Evolutionary conservation across 2,329 filamentous ascomycete species (phyloP), one percentile per base, ranked within the genome.

Genomic region (Zalaria obscura): DNA sequence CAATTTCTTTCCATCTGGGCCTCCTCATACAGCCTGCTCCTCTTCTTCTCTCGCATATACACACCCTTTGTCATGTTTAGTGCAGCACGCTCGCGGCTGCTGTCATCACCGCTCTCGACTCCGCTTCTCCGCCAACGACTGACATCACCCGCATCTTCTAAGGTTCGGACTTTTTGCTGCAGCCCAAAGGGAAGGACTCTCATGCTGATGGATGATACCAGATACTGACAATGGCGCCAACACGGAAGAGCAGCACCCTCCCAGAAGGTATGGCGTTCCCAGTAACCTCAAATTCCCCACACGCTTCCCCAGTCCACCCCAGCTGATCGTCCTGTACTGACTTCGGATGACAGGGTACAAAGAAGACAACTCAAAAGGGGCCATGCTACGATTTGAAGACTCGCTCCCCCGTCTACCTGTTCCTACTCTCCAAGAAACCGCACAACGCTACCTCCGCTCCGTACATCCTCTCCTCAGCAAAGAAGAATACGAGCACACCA

Each of bases 301-400:
- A 18, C 18, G 18, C 27, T 29, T 11, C 34, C 29, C 10, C 25
- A 5, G 18, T 25, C 26, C 9, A 11, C 11, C 34, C 18, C 18
- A 18, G 18, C 18, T 18, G 18, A 18, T 18, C 18, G 18, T 48
- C 25, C 42, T 41, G 25, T 35, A 39, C 26, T 41, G 44, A 27
- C 8, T 10, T 29, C 8, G 18, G 10, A 35, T 34, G 25, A 34
- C 54, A 84, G 83, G 80, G 53, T 89, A 91, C 66, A 76, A 72
- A 55, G 85, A 91, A 65, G 83, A 91, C 62, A 71, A 72, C 54
- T 78, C 77, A 54, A 88, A 86, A 60, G 83, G 83, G 41, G 69
- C 76, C 37, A 91, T 85, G 82, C 71, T 91, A 52, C 76, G 85
- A 52, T 93, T 83, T 62, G 83, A 93, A 60, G 83, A 88, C 32